phyloP scores from a whole-genome alignment of 768 basidiomycete species.

The Lentinus brumalis region DNA sequence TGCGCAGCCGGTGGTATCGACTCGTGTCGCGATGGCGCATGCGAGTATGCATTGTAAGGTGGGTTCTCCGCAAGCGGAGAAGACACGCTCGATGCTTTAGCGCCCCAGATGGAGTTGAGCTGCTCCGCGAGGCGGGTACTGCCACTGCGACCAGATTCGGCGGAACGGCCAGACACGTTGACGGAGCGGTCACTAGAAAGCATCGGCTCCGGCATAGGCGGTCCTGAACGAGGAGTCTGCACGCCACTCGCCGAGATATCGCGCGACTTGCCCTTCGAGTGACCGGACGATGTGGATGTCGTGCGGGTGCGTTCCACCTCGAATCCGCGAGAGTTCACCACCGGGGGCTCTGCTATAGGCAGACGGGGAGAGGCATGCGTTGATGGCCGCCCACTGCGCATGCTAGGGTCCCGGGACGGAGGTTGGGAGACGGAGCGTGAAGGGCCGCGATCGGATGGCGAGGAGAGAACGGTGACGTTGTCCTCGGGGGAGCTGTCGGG shows the following conservation, averaged over 20 bases:
- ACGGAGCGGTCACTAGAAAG: slow-evolving; percentile 37
- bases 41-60: slow-evolving; percentile 16
- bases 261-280: slow-evolving; percentile 30
- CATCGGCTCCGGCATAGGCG: slow-evolving; percentile 26
- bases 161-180: slow-evolving; percentile 32
- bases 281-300: slow-evolving; percentile 19
- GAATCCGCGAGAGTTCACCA: slow-evolving; percentile 9
- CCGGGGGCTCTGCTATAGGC: slow-evolving; percentile 7
- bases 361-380: slow-evolving; percentile 30
- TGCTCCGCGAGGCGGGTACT: slow-evolving; percentile 42
- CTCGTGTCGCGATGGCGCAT: slow-evolving; percentile 4
- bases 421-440: slow-evolving; percentile 55
- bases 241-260: slow-evolving; percentile 18
- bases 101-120: slow-evolving; percentile 53
- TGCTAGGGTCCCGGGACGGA: slow-evolving; percentile 48
- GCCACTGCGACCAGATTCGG: slow-evolving; percentile 37
- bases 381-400: slow-evolving; percentile 29
- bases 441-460: slow-evolving; percentile 43
- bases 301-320: slow-evolving; percentile 19
- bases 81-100: slow-evolving; percentile 6
- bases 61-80: slow-evolving; percentile 19
- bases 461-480: slow-evolving; percentile 43
- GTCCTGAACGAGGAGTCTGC: slow-evolving; percentile 25
- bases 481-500: slow-evolving; percentile 67
- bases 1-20: slow-evolving; percentile 2